Percentiles rank a stretch among this genome's conserved stretches.
Conservation (phyloP, 2,329 filamentous ascomycete species). For the Diaporthe eres region DNA sequence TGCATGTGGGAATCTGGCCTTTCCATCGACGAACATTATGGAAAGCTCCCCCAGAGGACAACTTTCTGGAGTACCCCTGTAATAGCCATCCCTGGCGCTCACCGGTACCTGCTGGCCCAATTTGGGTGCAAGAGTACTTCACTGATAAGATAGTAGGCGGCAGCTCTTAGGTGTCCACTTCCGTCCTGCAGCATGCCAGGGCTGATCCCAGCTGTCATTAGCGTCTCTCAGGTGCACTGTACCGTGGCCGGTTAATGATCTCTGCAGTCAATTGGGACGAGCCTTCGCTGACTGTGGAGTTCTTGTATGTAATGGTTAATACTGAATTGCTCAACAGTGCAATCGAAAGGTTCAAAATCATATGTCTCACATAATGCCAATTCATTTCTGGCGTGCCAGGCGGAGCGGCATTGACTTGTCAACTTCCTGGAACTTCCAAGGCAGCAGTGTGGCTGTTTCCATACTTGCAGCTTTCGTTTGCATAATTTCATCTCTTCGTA, state of each 20-base stretch:
- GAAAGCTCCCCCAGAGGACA: slow-evolving; percentile 40
- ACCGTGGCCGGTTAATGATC: not conserved
- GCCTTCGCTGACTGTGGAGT: not conserved
- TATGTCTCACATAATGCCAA: slow-evolving; percentile 22
- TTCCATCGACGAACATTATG: slow-evolving; percentile 18
- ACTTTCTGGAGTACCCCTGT: slow-evolving; percentile 40
- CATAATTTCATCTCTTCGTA: not conserved
- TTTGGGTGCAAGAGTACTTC: slow-evolving; percentile 20
- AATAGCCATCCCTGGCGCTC: not conserved
- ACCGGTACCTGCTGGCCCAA: not conserved
- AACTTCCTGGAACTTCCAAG: not conserved
- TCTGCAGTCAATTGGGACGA: not conserved
- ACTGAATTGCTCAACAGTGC: slow-evolving; percentile 7
- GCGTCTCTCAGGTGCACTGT: not conserved
- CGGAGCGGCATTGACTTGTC: not conserved
- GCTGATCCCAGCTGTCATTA: slow-evolving; percentile 33
- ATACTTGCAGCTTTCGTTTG: not conserved
- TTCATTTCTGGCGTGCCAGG: not conserved
- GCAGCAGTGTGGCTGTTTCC: not conserved
- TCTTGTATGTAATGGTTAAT: slow-evolving; percentile 20
- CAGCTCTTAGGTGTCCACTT: slow-evolving; percentile 41
- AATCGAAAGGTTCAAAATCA: not conserved
- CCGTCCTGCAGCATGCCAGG: not conserved
- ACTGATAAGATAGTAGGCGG: not conserved
- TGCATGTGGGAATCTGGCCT: slow-evolving; percentile 42